Conservation (phyloP, 345 rosid genomes). For the Populus euphratica region DNA sequence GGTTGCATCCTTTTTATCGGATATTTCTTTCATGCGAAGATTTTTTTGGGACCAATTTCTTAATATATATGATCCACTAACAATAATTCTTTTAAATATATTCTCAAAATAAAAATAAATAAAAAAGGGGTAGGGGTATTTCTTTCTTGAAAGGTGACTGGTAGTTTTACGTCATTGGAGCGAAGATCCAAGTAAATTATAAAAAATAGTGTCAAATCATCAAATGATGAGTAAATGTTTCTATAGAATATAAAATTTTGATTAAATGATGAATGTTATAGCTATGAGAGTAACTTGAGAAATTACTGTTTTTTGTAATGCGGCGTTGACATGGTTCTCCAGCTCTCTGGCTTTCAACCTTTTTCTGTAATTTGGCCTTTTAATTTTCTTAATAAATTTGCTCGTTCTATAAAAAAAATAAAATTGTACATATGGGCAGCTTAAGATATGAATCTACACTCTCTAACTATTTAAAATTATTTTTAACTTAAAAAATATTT, state of each 20-base stretch:
- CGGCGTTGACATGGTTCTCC: neutral
- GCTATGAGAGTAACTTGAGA: neutral
- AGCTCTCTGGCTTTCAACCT: too few relatives aligned
- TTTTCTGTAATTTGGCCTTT: too few relatives aligned
- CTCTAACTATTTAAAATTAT: too few relatives aligned
- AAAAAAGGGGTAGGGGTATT: neutral
- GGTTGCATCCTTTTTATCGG: too few relatives aligned
- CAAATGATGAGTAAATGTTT: neutral
- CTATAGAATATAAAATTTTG: neutral
- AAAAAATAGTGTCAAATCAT: neutral
- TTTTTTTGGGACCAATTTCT: neutral
- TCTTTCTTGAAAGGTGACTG: neutral
- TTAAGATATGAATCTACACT: too few relatives aligned
- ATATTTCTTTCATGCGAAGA: neutral
- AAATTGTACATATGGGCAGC: too few relatives aligned
- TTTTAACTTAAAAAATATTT: too few relatives aligned
- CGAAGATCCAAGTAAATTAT: neutral
- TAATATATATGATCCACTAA: neutral
- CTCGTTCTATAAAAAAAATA: too few relatives aligned
- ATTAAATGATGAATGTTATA: neutral
- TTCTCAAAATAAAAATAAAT: neutral
- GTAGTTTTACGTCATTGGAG: neutral
- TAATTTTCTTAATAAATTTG: too few relatives aligned
- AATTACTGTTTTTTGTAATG: neutral
- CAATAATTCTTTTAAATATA: neutral